These are phyloP conservation scores for Stephania yunnanensis DNA, from an alignment of 164 flowering plant genomes.

Conservation along the genomic window DNA sequence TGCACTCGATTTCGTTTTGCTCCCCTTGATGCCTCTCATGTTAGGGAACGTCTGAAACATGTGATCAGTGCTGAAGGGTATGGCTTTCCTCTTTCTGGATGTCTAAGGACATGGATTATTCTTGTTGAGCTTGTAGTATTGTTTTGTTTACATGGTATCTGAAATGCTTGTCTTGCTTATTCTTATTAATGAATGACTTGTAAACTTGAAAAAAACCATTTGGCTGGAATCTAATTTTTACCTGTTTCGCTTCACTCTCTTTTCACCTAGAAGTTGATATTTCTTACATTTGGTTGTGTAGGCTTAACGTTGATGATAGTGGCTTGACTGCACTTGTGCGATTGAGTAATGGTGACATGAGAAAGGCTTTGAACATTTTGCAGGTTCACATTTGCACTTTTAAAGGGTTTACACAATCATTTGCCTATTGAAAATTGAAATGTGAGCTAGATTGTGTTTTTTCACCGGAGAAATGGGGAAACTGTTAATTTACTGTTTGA, in stretches of 20 bases:
- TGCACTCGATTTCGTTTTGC: slow-evolving; percentile 97
- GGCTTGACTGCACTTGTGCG: slow-evolving; percentile 84
- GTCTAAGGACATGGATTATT: slow-evolving; percentile 3
- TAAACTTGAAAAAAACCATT: background rate
- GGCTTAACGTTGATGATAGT: slow-evolving; percentile 79
- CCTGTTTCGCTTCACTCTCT: background rate
- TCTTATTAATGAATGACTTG: background rate
- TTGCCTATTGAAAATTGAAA: background rate
- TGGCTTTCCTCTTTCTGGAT: slow-evolving; percentile 13
- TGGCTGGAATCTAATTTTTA: background rate
- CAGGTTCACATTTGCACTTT: slow-evolving; percentile 47
- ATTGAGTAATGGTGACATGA: slow-evolving; percentile 96
- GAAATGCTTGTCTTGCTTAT: background rate
- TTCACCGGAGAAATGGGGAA: background rate
- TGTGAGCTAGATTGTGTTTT: background rate
- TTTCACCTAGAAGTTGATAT: background rate
- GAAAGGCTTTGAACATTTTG: slow-evolving; percentile 95
- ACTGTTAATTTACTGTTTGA: background rate
- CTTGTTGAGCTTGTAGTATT: background rate
- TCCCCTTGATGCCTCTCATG: slow-evolving; percentile 74
- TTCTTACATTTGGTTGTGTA: slow-evolving; percentile 17
- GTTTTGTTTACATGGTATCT: background rate
- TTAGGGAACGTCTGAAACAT: slow-evolving; percentile 75
- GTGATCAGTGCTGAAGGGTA: slow-evolving; percentile 79
- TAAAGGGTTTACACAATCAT: background rate